Base-by-base conservation (phyloP, 495 filamentous ascomycete genomes). In the Penicillium angulare region DNA sequence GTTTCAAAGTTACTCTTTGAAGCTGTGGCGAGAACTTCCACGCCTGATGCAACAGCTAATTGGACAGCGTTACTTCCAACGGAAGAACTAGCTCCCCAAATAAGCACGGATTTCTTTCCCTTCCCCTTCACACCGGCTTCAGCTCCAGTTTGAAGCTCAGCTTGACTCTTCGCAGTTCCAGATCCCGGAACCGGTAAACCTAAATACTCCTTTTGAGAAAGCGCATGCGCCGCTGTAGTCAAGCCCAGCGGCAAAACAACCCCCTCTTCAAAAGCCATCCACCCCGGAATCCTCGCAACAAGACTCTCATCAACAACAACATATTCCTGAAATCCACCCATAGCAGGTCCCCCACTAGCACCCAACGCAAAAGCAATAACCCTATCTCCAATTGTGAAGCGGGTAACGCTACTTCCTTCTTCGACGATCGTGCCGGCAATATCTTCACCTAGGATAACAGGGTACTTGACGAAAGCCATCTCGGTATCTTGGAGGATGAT, bases 21-120 rank as follows among this genome's bases (percentile, higher is more conserved):
- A 0, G 78, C 73, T 0, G 80, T 82, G 1, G 75, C 67, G 23
- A 84, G 57, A 7, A 86, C 82, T 15, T 75, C 71, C 5, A 74
- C 66, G 2, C 83, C 83, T 0, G 80, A 68, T 3, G 77, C 76
- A 12, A 64, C 60, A 2, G 78, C 79, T 22, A 84, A 73, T 54
- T 86, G 85, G 46, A 84, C 82, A 0, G 76, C 78, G 46, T 74
- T 74, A 48, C 68, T 65, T 12, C 84, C 84, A 9, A 86, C 79
- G 20, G 75, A 75, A 13, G 74, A 77, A 7, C 74, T 68, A 23
- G 82, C 83, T 17, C 82, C 83, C 76, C 83, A 88, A 43, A 86
- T 63, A 2, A 86, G 59, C 1, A 86, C 47, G 1, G 64, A 69
- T 45, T 80, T 68, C 5, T 61, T 34, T 8, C 17, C 27, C 3